phyloP scores from a whole-genome alignment of 257 asterid genomes.

The Orobanche coerulescens region DNA sequence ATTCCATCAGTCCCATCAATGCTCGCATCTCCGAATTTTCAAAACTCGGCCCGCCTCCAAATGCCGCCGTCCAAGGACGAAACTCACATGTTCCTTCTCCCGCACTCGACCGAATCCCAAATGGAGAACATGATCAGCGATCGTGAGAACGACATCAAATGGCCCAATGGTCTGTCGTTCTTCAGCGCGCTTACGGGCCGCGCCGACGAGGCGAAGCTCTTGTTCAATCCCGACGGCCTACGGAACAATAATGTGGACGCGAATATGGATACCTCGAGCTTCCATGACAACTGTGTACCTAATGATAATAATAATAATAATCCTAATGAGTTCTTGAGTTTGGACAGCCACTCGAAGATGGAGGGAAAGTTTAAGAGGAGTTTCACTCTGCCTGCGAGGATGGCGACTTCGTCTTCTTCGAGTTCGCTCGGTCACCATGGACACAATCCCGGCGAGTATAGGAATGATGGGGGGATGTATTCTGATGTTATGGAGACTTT shows the following conservation, averaged over 20 bases:
- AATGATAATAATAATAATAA: neutral
- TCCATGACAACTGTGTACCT: slow-evolving; percentile 29
- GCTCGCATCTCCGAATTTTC: slow-evolving; percentile 50
- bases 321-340: slow-evolving; percentile 61
- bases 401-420: slow-evolving; percentile 72
- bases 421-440: slow-evolving; percentile 57
- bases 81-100: slow-evolving; percentile 71
- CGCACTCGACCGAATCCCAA: slow-evolving; percentile 61
- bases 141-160: slow-evolving; percentile 74
- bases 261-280: slow-evolving; percentile 28
- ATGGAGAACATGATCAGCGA: slow-evolving; percentile 59
- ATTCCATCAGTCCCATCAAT: slow-evolving; percentile 37
- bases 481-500: slow-evolving; percentile 84
- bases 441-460: slow-evolving; percentile 57
- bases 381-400: slow-evolving; percentile 76
- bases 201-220: slow-evolving; percentile 59
- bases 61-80: slow-evolving; percentile 57
- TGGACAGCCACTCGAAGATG: slow-evolving; percentile 73
- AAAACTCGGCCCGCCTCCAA: slow-evolving; percentile 42
- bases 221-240: slow-evolving; percentile 55
- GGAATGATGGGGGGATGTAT: slow-evolving; percentile 67
- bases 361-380: slow-evolving; percentile 78
- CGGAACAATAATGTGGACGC: slow-evolving; percentile 37
- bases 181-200: slow-evolving; percentile 73
- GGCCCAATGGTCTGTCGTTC: slow-evolving; percentile 88